Conservation (phyloP, 352 stramenopile genomes). For the Plasmopara halstedii region DNA sequence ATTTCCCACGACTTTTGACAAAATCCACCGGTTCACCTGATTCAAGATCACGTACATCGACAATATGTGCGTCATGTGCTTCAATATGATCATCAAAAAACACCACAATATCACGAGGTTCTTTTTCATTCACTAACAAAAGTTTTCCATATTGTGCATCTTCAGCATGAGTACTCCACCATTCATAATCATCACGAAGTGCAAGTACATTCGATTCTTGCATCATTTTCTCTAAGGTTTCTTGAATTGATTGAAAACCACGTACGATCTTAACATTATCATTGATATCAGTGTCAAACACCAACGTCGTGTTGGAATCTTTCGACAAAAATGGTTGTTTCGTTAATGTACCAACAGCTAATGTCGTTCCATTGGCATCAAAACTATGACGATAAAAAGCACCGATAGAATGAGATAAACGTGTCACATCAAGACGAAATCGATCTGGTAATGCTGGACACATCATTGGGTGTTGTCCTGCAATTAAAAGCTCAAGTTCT, state of each 20-base stretch:
- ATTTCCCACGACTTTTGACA: constrained; percentile 36
- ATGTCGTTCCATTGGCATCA: constrained; percentile 36
- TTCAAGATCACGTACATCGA: constrained; percentile 56
- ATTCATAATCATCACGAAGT: constrained; percentile 81
- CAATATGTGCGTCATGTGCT: constrained; percentile 63
- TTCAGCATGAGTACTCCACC: constrained; percentile 78
- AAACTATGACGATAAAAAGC: constrained; percentile 78
- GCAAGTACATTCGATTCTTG: constrained; percentile 35
- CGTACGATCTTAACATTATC: constrained; percentile 47
- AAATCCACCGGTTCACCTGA: constrained; percentile 52
- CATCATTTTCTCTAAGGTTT: constrained; percentile 31
- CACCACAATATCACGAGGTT: constrained; percentile 17
- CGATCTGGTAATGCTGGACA: constrained; percentile 28
- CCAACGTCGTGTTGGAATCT: too few species aligned
- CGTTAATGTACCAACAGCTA: constrained; percentile 51
- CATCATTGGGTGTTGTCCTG: constrained; percentile 52
- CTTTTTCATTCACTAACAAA: constrained; percentile 36
- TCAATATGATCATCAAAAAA: constrained; percentile 85
- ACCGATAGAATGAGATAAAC: constrained; percentile 24
- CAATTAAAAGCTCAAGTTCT: constrained; percentile 60
- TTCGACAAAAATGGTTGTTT: constrained; percentile 35
- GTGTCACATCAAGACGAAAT: constrained; percentile 41
- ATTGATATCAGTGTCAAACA: too few species aligned
- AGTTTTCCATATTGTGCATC: constrained; percentile 69
- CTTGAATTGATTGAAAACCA: constrained; percentile 44